Evolutionary conservation across 371 early-diverging fungal species (phyloP).

Genomic region (Mortierella sp.): DNA sequence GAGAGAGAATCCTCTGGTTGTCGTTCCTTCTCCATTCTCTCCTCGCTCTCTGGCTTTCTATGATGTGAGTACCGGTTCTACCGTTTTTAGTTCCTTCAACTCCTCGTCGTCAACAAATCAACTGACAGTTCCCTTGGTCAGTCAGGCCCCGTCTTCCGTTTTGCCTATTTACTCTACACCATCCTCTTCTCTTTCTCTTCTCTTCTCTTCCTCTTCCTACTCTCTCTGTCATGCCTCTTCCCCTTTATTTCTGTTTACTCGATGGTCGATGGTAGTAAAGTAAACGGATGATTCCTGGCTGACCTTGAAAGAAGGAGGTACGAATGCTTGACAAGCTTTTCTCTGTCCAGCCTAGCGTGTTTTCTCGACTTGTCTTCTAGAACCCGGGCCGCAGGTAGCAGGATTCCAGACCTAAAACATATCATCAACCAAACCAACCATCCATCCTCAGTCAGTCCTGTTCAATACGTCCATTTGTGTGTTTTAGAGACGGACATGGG

Average conservation of each 20-base stretch:
- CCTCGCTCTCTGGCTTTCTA: background rate
- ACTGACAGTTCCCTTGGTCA: background rate
- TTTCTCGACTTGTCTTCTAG: background rate
- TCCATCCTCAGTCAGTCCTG: background rate
- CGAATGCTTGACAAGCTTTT: background rate
- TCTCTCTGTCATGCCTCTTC: background rate
- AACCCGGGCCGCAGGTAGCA: background rate
- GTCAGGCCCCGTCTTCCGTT: background rate
- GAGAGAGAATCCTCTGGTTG: background rate
- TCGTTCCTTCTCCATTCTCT: background rate
- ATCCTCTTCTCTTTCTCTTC: background rate
- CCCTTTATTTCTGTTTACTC: background rate
- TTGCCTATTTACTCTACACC: background rate
- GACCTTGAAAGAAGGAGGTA: background rate
- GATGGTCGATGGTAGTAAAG: background rate
- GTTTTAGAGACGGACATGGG: too few species aligned
- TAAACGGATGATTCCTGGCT: background rate
- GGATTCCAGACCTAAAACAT: conserved; percentile 1
- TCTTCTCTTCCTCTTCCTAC: background rate
- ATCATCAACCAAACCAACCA: background rate
- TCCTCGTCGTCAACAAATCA: too few species aligned
- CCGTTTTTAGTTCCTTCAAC: background rate
- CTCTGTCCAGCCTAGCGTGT: background rate
- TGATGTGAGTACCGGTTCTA: background rate
- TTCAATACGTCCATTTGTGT: background rate